Evolutionary conservation across 169 alveolate genomes (phyloP).

Genomic region (Amoebophrya sp.): DNA sequence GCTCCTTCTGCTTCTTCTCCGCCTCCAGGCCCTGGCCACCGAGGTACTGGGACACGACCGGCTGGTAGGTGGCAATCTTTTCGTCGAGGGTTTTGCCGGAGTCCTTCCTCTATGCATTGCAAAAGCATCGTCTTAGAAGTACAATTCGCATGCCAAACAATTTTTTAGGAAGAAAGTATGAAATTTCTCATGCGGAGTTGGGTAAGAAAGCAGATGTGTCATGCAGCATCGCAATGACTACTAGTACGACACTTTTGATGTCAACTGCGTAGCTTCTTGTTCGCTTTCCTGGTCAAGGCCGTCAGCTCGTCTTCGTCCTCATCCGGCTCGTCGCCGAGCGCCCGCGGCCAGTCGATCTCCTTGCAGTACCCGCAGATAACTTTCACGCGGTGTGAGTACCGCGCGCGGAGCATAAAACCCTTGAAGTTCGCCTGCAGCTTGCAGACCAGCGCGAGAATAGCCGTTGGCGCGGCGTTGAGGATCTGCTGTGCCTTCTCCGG

Average conservation of each 20-base stretch:
- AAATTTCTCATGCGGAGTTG: no score
- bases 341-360: background rate
- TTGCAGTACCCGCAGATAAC: background rate
- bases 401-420: background rate
- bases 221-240: no score
- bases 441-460: background rate
- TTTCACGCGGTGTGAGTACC: background rate
- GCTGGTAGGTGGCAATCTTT: background rate
- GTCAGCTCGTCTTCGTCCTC: background rate
- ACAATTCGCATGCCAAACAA: no score
- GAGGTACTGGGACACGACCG: background rate
- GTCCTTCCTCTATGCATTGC: no score
- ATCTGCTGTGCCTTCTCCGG: background rate
- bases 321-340: background rate
- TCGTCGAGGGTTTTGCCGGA: background rate
- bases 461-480: background rate
- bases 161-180: no score
- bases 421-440: background rate
- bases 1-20: background rate
- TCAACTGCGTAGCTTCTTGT: no score
- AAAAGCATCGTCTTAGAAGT: no score
- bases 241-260: no score
- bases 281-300: background rate
- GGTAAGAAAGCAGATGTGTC: no score
- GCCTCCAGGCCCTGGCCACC: constrained; percentile 2